Conservation (phyloP, 106 monocot species). For the Xerophyta viscosa region DNA sequence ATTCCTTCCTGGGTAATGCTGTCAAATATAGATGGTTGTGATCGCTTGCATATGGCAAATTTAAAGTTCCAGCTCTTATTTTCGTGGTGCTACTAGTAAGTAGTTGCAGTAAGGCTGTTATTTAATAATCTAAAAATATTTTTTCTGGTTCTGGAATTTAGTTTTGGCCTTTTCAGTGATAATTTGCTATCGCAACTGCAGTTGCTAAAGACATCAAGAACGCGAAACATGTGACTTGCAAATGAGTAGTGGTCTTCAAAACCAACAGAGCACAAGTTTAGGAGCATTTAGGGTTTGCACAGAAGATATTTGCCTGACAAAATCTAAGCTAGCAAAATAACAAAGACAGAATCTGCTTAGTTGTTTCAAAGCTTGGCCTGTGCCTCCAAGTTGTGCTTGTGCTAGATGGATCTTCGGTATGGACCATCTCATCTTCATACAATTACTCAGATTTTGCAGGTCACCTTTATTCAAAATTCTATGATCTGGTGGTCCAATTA, state of each 20-base stretch:
- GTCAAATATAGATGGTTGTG: too few relatives aligned
- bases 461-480: background rate
- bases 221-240: background rate
- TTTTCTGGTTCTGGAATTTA: too few relatives aligned
- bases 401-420: background rate
- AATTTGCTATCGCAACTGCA: too few relatives aligned
- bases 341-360: background rate
- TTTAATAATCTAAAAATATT: too few relatives aligned
- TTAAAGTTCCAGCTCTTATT: too few relatives aligned
- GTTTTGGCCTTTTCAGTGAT: too few relatives aligned
- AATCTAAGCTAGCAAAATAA: background rate
- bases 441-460: background rate
- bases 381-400: background rate
- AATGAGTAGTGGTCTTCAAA: background rate
- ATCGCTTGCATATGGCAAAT: too few relatives aligned
- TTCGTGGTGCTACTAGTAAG: too few relatives aligned
- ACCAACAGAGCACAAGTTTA: background rate
- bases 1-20: background rate
- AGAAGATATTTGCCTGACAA: background rate
- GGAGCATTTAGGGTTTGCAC: background rate
- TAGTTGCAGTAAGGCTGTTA: too few relatives aligned
- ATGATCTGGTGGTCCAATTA: background rate
- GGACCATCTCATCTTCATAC: constrained; percentile 1
- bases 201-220: too few relatives aligned
- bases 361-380: background rate